Base-by-base conservation (phyloP, 345 rosid species). In the Gossypium rotundifolium region DNA sequence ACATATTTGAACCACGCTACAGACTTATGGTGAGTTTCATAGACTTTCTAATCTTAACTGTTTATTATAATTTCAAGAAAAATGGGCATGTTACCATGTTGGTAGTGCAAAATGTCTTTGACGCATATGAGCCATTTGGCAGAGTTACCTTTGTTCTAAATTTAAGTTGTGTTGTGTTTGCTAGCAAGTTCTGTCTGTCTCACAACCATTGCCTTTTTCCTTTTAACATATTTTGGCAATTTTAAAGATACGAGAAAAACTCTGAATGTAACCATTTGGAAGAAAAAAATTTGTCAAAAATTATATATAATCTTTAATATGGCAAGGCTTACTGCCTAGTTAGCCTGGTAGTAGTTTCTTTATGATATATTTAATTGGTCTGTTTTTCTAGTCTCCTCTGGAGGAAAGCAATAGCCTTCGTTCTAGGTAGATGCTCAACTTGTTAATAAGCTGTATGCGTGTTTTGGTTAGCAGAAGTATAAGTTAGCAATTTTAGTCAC, bases 1-100 rank as follows among this genome's bases (percentile, higher is more conserved):
- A 88, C 74, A 94, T 94, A 78, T 92, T 91, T 84, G 98, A 94
- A 85, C 98, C 98, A 16, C 86, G 96, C 38, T 92, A 94, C 75
- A 82, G 98, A 76, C 90, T 94, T 42, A 92, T 94, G 98, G 98
- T 94, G 79, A 85, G 93, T 83, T 81, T 69, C 44, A 75, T 55
- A 53, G 70, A 33, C 16, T 59, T 74, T 22, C 49, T 71, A 74
- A 33, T 51, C 51, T 18, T 63, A 29, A 68, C 44, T 33, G 6
- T 61, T 51, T 4, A 69, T 27, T 16, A 27, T 49, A 11, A 20
- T 54, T 45, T 33, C 23, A 42, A 71, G 13, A 12, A 72, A 60
- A 49, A 29, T 14, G 29, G 45, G 38, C 18, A n/a, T 58, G 38
- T 66, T 12, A 11, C 61, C 38, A 52, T 27, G 29, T 61, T 48